Percentiles rank a stretch among this genome's conserved stretches.
Conservation (phyloP, 2,329 filamentous ascomycete species). For the Pseudogymnoascus sp. region DNA sequence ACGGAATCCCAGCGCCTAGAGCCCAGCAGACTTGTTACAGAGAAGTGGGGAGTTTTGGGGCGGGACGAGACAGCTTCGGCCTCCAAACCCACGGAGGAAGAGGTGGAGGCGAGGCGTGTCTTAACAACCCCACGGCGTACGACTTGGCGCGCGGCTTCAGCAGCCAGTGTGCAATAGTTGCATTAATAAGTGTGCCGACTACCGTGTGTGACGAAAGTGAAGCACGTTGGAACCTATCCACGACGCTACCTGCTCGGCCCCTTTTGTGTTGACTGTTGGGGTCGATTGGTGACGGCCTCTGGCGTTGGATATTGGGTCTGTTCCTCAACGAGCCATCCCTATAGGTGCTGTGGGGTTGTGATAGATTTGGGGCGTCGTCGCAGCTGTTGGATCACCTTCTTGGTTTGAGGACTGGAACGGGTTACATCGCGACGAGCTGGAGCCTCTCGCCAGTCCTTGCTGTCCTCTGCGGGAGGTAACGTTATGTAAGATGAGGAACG, state of each 20-base stretch:
- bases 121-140: background rate
- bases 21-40: slow-evolving; percentile 8
- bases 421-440: background rate
- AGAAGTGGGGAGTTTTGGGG: background rate
- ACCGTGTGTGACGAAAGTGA: background rate
- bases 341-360: background rate
- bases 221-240: slow-evolving; percentile 7
- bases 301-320: background rate
- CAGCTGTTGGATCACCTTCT: background rate
- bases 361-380: background rate
- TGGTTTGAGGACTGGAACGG: background rate
- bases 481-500: background rate
- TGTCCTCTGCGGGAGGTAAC: background rate
- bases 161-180: background rate
- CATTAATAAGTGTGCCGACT: background rate
- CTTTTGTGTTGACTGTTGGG: background rate
- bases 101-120: background rate
- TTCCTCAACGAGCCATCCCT: background rate
- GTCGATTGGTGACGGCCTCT: background rate
- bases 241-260: background rate
- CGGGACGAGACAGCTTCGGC: slow-evolving; percentile 4
- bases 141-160: slow-evolving; percentile 4
- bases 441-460: background rate
- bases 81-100: background rate
- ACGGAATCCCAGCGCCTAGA: slow-evolving; percentile 4